Conservation (phyloP, 805 yeast genomes). For the Kodamaea fukazawae region DNA sequence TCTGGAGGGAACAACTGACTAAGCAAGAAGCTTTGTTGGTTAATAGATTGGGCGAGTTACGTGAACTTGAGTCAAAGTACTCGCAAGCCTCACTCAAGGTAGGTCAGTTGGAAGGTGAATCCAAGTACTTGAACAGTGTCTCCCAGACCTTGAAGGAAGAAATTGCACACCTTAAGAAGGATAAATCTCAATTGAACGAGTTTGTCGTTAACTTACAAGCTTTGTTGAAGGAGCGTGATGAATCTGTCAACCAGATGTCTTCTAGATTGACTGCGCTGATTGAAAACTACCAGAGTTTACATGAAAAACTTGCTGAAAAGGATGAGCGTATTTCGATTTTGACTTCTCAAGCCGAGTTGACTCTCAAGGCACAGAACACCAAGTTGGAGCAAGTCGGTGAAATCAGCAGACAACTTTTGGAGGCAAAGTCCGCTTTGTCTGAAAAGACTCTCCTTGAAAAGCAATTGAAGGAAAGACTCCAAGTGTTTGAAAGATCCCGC, state of each 20-base stretch:
- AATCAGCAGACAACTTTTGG: conserved; percentile 44
- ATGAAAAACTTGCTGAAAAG: conserved; percentile 46
- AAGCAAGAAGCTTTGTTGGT: conserved; percentile 38
- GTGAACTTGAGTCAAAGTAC: conserved; percentile 47
- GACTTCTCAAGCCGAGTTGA: conserved; percentile 55
- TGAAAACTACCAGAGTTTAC: conserved; percentile 43
- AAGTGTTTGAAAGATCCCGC: too few species aligned
- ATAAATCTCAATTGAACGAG: conserved; percentile 56
- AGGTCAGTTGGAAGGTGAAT: conserved; percentile 54
- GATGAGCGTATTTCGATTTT: conserved; percentile 54
- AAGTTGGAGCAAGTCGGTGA: conserved; percentile 57
- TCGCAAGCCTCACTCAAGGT: conserved; percentile 46
- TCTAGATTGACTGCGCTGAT: conserved; percentile 48
- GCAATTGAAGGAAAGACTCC: conserved; percentile 25
- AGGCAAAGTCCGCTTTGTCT: conserved; percentile 40
- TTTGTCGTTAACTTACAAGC: conserved; percentile 60
- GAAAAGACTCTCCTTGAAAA: conserved; percentile 41
- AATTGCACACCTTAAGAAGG: conserved; percentile 51
- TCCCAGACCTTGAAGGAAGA: conserved; percentile 54
- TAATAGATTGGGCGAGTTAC: conserved; percentile 46
- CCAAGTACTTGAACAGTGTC: conserved; percentile 44
- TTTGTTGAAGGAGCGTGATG: conserved; percentile 59
- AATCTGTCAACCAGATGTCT: conserved; percentile 47
- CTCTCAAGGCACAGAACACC: conserved; percentile 51
- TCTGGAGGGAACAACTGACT: conserved; percentile 42